Evolutionary conservation across 1,284 basidiomycete species (phyloP).

Genomic region (Inonotus obliquus): DNA sequence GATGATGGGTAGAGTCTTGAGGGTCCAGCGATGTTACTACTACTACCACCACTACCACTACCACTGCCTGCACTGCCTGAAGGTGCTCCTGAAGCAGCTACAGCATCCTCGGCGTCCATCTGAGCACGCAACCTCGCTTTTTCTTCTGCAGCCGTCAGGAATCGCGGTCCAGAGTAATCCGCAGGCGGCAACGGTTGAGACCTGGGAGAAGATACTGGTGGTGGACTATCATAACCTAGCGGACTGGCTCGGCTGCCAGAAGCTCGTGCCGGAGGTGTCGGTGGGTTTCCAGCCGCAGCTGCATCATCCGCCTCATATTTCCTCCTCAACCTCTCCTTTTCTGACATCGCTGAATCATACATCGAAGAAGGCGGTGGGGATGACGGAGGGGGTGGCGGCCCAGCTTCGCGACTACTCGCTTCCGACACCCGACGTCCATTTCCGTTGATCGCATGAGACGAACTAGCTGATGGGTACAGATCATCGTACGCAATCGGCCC

Average conservation of each 20-base stretch:
- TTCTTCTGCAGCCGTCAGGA: constrained; percentile 70
- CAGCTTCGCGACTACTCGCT: not conserved
- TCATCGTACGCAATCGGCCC: constrained; percentile 50
- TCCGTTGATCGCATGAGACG: not conserved
- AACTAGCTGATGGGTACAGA: constrained; percentile 38
- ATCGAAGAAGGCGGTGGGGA: constrained; percentile 15
- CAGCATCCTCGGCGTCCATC: constrained; percentile 51
- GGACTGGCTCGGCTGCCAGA: constrained; percentile 18
- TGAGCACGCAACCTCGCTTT: constrained; percentile 63
- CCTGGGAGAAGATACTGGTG: constrained; percentile 20
- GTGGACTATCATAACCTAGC: constrained; percentile 16
- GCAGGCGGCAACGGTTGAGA: constrained; percentile 22
- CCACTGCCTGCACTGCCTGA: too few species aligned
- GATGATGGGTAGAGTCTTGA: not conserved
- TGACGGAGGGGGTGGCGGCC: constrained; percentile 31
- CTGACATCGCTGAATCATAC: constrained; percentile 30
- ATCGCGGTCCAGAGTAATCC: constrained; percentile 24
- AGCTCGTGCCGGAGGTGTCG: constrained; percentile 24
- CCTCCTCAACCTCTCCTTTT: constrained; percentile 47
- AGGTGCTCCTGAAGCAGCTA: constrained; percentile 16
- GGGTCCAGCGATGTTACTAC: constrained; percentile 5
- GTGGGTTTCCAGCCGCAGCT: constrained; percentile 22
- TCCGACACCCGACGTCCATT: not conserved
- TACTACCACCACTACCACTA: too few species aligned
- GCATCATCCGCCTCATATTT: constrained; percentile 50